phyloP scores from a whole-genome alignment of 2,329 filamentous ascomycete species.

The Akanthomyces uredinophilus region DNA sequence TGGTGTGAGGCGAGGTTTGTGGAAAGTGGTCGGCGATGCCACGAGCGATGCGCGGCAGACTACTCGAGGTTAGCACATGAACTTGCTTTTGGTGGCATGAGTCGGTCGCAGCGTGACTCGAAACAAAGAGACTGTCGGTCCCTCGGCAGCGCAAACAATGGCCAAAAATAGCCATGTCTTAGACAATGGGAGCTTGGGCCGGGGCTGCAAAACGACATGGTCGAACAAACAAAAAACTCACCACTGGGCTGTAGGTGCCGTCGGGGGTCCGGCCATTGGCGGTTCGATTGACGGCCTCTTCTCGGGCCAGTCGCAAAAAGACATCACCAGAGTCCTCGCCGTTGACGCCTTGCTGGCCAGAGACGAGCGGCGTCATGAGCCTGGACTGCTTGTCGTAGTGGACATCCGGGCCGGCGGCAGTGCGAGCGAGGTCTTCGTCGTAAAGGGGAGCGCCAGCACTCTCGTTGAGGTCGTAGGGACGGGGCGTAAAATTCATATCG shows the following conservation, averaged over 20 bases:
- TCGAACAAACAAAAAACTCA: constrained; percentile 33
- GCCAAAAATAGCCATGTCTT: neutral
- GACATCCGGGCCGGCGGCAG: constrained; percentile 40
- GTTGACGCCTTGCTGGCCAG: constrained; percentile 31
- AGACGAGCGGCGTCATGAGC: constrained; percentile 38
- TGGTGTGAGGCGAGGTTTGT: constrained; percentile 44
- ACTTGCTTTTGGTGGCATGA: neutral
- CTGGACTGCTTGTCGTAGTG: constrained; percentile 23
- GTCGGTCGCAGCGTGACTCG: neutral
- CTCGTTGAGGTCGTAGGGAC: constrained; percentile 40
- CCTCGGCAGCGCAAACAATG: neutral
- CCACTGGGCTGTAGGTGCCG: constrained; percentile 36
- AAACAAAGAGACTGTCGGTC: neutral
- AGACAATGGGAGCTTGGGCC: neutral
- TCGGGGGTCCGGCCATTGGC: constrained; percentile 30
- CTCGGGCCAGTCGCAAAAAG: constrained; percentile 54
- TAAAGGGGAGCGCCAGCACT: constrained; percentile 36
- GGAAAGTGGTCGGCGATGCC: constrained; percentile 50
- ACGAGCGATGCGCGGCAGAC: constrained; percentile 43
- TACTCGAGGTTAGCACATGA: constrained; percentile 23
- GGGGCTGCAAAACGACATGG: constrained; percentile 2
- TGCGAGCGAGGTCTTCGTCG: constrained; percentile 44
- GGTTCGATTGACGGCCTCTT: constrained; percentile 40
- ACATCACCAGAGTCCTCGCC: constrained; percentile 53
- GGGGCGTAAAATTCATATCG: constrained; percentile 46